Evolutionary conservation across 768 basidiomycete species (phyloP).

Genomic region (Suillus weaverae): DNA sequence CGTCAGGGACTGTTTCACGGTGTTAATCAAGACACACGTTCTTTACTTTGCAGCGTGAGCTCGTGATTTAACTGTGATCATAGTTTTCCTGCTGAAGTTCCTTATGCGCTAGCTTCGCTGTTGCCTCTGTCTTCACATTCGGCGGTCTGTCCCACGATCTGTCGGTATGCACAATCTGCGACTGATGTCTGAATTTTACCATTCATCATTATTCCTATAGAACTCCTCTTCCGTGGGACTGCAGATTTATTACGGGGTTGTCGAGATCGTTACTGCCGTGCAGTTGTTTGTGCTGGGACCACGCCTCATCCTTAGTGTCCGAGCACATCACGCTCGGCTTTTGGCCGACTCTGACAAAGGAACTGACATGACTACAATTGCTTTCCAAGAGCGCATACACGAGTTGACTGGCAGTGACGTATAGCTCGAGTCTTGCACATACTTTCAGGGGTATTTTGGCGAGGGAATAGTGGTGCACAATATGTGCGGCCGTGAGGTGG

Average conservation of each 20-base stretch:
- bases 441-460: background rate
- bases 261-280: rapidly evolving
- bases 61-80: background rate
- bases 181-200: background rate
- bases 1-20: background rate
- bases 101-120: background rate
- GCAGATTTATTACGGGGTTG: background rate
- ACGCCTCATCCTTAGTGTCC: no score
- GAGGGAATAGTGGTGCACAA: no score
- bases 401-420: background rate
- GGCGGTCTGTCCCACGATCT: background rate
- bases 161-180: background rate
- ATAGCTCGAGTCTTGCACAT: background rate
- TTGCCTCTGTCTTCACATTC: background rate
- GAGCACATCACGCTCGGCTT: no score
- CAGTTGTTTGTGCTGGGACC: background rate
- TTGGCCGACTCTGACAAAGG: no score
- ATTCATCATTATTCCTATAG: background rate
- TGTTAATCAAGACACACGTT: background rate
- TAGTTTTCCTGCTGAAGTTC: background rate
- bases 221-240: background rate
- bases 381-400: background rate
- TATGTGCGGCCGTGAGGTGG: no score
- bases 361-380: background rate
- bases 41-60: background rate